These are phyloP conservation scores for Sonneratia alba DNA, from an alignment of 345 rosid genomes.

Conservation along the genomic window DNA sequence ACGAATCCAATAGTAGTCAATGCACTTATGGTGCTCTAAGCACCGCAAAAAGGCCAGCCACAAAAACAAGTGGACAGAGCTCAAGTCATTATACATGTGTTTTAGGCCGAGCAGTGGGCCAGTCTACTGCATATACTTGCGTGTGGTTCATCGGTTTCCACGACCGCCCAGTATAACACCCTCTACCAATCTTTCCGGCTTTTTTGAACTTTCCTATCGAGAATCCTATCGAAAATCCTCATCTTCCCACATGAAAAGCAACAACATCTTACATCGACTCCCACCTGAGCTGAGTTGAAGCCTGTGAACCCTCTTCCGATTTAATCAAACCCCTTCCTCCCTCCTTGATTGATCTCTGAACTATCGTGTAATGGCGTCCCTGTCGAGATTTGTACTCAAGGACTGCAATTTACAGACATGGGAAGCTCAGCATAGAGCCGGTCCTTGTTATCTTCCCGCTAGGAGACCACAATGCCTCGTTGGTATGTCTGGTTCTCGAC, in stretches of 20 bases:
- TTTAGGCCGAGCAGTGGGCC: not conserved
- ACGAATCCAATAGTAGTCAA: no score
- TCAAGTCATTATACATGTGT: not conserved
- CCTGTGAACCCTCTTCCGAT: no score
- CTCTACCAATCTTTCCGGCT: not conserved
- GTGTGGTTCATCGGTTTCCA: conserved; percentile 36
- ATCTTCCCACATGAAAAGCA: not conserved
- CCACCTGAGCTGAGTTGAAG: not conserved
- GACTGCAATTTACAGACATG: no score
- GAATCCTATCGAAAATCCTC: conserved; percentile 6
- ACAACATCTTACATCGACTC: not conserved
- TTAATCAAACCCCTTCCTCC: no score
- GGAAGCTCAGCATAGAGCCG: no score
- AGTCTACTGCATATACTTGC: not conserved
- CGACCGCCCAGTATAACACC: conserved; percentile 11
- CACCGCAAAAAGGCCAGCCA: not conserved
- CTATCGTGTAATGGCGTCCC: no score
- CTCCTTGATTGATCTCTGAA: no score
- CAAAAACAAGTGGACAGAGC: not conserved
- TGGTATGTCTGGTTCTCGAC: no score
- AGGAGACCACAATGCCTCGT: no score
- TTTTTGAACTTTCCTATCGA: not conserved
- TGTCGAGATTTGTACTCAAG: no score
- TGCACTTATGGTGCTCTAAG: not conserved
- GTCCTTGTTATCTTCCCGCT: no score